phyloP scores from a whole-genome alignment of 169 alveolate species.

The Eimeria maxima region DNA sequence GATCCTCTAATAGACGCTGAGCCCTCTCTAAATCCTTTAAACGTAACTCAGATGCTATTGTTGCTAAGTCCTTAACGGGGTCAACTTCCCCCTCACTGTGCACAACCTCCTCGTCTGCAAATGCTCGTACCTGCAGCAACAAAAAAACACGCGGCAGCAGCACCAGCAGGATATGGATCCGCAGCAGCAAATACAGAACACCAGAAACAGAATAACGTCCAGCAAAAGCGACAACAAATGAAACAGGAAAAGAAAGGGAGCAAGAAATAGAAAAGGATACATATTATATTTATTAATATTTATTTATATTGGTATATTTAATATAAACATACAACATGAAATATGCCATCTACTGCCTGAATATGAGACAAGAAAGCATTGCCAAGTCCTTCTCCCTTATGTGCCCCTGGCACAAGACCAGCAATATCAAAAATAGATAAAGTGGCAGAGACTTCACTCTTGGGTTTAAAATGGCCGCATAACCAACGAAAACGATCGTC shows the following conservation, averaged over 20 bases:
- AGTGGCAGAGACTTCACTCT: constrained; percentile 97
- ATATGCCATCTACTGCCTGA: constrained; percentile 98
- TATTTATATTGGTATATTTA: too few relatives aligned
- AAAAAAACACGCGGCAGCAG: background rate
- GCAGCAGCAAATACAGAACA: background rate
- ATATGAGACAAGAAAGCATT: constrained; percentile 99
- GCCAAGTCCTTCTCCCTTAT: constrained; percentile 99
- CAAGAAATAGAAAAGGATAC: too few relatives aligned
- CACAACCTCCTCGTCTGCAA: constrained; percentile 97
- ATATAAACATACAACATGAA: constrained; percentile 95
- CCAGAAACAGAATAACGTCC: background rate
- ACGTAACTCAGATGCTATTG: constrained; percentile 97
- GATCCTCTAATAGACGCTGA: constrained; percentile 94
- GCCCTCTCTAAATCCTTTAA: constrained; percentile 96
- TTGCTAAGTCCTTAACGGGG: constrained; percentile 98
- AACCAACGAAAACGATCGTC: constrained; percentile 98
- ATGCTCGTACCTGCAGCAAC: constrained; percentile 93
- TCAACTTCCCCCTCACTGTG: constrained; percentile 99
- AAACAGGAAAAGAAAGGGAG: too few relatives aligned
- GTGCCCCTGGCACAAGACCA: constrained; percentile 99
- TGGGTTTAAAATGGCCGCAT: constrained; percentile 97
- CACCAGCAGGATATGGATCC: background rate
- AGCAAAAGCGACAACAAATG: background rate
- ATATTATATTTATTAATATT: background rate
- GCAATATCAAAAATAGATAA: constrained; percentile 99